Conservation (phyloP, 306 rosid genomes). For the Hippophae tibetana region DNA sequence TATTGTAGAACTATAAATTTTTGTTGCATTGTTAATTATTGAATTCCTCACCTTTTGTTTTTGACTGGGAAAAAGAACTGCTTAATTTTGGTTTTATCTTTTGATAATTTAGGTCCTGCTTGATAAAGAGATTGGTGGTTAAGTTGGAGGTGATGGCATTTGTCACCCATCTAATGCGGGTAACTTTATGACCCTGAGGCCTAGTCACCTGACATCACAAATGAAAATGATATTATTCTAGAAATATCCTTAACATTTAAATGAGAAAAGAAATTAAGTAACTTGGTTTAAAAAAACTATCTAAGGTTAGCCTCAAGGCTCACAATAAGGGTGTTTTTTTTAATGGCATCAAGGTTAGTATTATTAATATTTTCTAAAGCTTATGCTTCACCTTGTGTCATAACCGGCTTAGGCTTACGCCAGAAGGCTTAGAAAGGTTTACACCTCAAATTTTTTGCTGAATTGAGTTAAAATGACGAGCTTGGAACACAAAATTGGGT, state of each 20-base stretch:
- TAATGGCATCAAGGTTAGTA: no score
- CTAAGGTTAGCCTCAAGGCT: no score
- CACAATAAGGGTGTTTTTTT: no score
- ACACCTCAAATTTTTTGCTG: no score
- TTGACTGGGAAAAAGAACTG: not conserved
- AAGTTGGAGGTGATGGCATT: constrained; percentile 54
- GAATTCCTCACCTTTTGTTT: constrained; percentile 1
- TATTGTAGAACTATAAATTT: not conserved
- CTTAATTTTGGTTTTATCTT: constrained; percentile 1
- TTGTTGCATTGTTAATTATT: not conserved
- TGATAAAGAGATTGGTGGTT: constrained; percentile 42
- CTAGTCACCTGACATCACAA: not conserved
- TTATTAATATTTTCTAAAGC: no score
- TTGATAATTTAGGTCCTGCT: constrained; percentile 27
- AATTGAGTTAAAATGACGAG: no score
- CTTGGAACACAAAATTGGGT: no score
- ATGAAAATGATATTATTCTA: not conserved
- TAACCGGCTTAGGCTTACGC: no score
- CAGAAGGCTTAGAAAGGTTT: no score
- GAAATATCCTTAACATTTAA: not conserved
- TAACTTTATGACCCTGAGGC: constrained; percentile 20
- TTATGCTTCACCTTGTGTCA: no score
- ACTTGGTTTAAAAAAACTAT: no score
- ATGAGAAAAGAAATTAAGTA: no score
- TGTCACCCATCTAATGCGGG: constrained; percentile 73